Evolutionary conservation across 2,329 filamentous ascomycete species (phyloP).

Genomic region (Paracamarosporium sp.): DNA sequence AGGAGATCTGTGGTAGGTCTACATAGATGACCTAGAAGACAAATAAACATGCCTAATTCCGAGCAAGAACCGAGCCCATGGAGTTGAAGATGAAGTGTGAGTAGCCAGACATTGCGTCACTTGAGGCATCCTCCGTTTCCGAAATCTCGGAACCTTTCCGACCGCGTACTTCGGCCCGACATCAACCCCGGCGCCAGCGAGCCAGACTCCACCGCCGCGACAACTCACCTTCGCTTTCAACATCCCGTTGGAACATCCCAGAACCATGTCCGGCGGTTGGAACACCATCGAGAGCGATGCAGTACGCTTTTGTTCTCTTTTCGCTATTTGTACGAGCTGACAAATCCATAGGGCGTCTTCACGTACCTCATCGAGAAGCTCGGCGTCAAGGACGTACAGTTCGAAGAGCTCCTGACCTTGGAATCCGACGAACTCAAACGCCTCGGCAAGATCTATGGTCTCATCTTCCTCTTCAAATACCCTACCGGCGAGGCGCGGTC

Average conservation of each 20-base stretch:
- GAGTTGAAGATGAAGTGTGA: background rate
- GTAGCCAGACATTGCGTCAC: background rate
- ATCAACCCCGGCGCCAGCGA: constrained; percentile 3
- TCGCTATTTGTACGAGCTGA: constrained; percentile 10
- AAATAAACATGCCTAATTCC: background rate
- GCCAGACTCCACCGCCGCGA: background rate
- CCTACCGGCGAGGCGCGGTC: constrained; percentile 72
- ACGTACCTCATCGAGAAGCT: constrained; percentile 93
- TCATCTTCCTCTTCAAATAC: constrained; percentile 99
- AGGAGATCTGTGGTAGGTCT: too few relatives aligned
- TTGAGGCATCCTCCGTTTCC: background rate
- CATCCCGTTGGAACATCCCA: background rate
- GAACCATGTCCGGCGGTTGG: constrained; percentile 72
- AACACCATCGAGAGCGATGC: constrained; percentile 98
- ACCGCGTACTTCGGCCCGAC: constrained; percentile 8
- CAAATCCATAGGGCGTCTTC: constrained; percentile 79
- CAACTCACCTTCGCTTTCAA: background rate
- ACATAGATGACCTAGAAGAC: too few relatives aligned
- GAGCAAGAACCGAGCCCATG: background rate
- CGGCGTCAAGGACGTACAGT: constrained; percentile 92
- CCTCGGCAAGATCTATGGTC: constrained; percentile 75
- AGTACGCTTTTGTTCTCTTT: constrained; percentile 59
- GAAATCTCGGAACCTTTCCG: constrained; percentile 4
- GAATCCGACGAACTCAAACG: constrained; percentile 76
- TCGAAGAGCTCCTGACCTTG: constrained; percentile 92